A percentile compares a stretch with the other conserved stretches of the same genome.
phyloP scores from a whole-genome alignment of 1,284 basidiomycete genomes.

The Trichosporon asahii region DNA sequence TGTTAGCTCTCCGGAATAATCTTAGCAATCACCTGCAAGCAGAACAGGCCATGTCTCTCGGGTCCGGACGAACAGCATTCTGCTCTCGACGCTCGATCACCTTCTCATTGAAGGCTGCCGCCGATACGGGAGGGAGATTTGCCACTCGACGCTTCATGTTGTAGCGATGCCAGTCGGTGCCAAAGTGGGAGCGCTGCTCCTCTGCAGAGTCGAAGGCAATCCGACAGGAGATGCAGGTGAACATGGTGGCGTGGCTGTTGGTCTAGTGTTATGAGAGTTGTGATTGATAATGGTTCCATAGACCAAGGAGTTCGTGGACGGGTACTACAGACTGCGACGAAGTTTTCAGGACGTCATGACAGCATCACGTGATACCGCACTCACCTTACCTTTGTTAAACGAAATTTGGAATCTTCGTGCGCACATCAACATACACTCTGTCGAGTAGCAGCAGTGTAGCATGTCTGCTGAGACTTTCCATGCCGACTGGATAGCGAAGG shows the following conservation, averaged over 20 bases:
- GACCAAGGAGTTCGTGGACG: too few species aligned
- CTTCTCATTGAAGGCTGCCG: slow-evolving; percentile 80
- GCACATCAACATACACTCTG: too few species aligned
- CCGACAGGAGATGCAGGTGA: slow-evolving; percentile 88
- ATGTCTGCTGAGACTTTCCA: slow-evolving; percentile 10
- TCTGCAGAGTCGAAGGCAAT: slow-evolving; percentile 82
- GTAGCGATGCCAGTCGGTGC: slow-evolving; percentile 93
- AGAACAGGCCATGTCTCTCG: slow-evolving; percentile 66
- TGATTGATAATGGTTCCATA: too few species aligned
- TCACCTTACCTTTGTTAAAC: not conserved
- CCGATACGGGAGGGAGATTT: slow-evolving; percentile 78
- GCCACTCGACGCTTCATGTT: slow-evolving; percentile 98
- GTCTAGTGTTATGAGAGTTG: not conserved
- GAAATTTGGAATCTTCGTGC: not conserved
- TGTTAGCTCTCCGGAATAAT: slow-evolving; percentile 5
- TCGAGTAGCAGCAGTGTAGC: too few species aligned
- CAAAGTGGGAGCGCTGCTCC: slow-evolving; percentile 87
- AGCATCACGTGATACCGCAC: not conserved
- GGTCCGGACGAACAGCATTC: slow-evolving; percentile 65
- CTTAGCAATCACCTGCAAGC: slow-evolving; percentile 67
- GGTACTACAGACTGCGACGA: too few species aligned
- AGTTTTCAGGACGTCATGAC: not conserved
- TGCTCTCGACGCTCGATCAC: slow-evolving; percentile 74
- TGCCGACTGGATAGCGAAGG: slow-evolving; percentile 17
- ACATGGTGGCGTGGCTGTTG: slow-evolving; percentile 47